Evolutionary conservation across 1,284 basidiomycete genomes (phyloP), one percentile per base, ranked within the genome.

Genomic region (Peniophora sp.): DNA sequence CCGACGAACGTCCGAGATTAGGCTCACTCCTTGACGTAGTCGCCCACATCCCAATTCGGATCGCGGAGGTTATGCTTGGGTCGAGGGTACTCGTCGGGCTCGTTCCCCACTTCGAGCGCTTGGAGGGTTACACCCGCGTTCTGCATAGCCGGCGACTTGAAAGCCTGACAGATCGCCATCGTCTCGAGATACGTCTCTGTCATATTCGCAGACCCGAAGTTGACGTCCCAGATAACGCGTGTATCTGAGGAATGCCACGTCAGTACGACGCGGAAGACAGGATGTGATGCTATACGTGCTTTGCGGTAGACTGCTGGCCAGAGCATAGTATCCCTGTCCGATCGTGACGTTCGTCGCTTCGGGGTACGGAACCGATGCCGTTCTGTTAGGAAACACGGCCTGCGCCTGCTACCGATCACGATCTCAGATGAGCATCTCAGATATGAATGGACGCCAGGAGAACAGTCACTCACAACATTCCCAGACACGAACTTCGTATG

Each of bases 171-270:
- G 52, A 88, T 75, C 0, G 80, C 74, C 50, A 69, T 66, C 0
- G 78, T 75, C 65, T 83, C 75, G 17, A 81, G 72, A 46, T 74
- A 72, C 0, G 74, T 76, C 41, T 79, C 75, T 27, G 78, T 81
- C 50, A 78, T 52, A 57, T 85, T 84, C 51, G 74, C 66, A 27
- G 66, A 58, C 10, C 79, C 76, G 18, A 86, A 63, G 61, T 86
- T 85, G 50, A 87, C 69, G 15, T 83, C 85, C 79, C 80, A 87
- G 17, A 71, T 79, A 55, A 84, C 79, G 56, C 71, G 73, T 1
- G 80, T 81, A 24, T 71, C 77, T 77, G 52, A 39, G 44, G 22
- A 15, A 24, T 27, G 15, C 32, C 39, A 36, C 17, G 34, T 22
- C 24, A 14, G 18, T 17, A 45, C 49, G 37, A 47, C 20, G 24